Percentiles rank a stretch among this genome's conserved stretches.
These are phyloP conservation scores for Gnomoniopsis sp. DNA, from an alignment of 2,329 filamentous ascomycete species.

Conservation along the genomic window DNA sequence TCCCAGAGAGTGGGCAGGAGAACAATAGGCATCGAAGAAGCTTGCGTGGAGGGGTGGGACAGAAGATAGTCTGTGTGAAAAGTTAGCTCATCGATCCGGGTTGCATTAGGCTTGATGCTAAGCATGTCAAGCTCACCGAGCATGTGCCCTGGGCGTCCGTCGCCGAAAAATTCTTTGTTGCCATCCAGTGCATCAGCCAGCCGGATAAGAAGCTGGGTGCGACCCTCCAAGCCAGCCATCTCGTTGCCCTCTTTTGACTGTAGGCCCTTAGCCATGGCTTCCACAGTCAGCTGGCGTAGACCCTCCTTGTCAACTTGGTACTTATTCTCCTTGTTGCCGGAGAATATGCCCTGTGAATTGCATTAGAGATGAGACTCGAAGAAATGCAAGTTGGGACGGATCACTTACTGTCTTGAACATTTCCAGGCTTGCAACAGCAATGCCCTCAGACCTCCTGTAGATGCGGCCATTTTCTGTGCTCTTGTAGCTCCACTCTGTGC, in stretches of 20 bases:
- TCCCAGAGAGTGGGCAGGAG: slow-evolving; percentile 86
- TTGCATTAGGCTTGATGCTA: not conserved
- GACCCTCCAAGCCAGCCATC: slow-evolving; percentile 80
- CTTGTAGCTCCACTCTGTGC: slow-evolving; percentile 88
- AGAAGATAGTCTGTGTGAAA: slow-evolving; percentile 76
- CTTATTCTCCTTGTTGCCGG: slow-evolving; percentile 74
- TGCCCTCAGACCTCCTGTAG: slow-evolving; percentile 82
- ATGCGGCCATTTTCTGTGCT: slow-evolving; percentile 81
- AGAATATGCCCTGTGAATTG: slow-evolving; percentile 67
- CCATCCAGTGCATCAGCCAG: slow-evolving; percentile 71
- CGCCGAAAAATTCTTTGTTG: slow-evolving; percentile 80
- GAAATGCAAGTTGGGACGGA: too few relatives aligned
- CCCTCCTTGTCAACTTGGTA: slow-evolving; percentile 87
- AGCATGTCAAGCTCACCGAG: slow-evolving; percentile 59
- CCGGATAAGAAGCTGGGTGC: slow-evolving; percentile 73
- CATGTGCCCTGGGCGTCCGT: slow-evolving; percentile 89
- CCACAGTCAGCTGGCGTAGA: slow-evolving; percentile 69
- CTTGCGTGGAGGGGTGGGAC: slow-evolving; percentile 83
- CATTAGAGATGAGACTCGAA: not conserved
- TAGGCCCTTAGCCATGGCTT: slow-evolving; percentile 74
- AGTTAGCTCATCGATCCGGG: slow-evolving; percentile 21
- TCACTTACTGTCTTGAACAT: slow-evolving; percentile 77
- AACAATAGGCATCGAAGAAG: slow-evolving; percentile 83
- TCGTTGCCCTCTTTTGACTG: slow-evolving; percentile 80
- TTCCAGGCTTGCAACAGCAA: slow-evolving; percentile 73